These are phyloP conservation scores for Sporormia fimetaria DNA, from an alignment of 495 filamentous ascomycete species.

Conservation along the genomic window DNA sequence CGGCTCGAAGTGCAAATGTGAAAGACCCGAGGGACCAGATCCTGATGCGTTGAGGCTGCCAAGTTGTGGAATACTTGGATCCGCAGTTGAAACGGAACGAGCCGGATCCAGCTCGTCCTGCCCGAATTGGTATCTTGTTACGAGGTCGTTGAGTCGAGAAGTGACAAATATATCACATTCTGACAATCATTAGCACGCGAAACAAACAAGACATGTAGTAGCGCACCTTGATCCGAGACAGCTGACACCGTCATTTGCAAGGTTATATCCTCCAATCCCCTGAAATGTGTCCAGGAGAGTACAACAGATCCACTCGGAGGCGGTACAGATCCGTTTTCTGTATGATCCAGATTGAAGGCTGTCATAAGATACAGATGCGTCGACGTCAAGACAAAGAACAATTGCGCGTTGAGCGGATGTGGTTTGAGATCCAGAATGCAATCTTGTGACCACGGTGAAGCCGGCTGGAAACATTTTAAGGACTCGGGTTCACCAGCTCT, in stretches of 20 bases:
- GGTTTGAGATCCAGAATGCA: constrained; percentile 32
- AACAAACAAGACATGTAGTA: background rate
- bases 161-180: constrained; percentile 20
- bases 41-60: background rate
- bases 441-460: constrained; percentile 8
- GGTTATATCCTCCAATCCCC: constrained; percentile 27
- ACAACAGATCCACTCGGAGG: constrained; percentile 27
- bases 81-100: constrained; percentile 5
- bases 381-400: constrained; percentile 30
- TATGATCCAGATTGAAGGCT: constrained; percentile 6
- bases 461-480: constrained; percentile 15
- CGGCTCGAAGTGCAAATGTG: constrained; percentile 1
- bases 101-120: background rate
- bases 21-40: background rate
- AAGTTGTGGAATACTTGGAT: constrained; percentile 3
- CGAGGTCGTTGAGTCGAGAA: constrained; percentile 26
- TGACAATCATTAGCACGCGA: constrained; percentile 8
- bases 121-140: constrained; percentile 23
- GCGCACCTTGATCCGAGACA: constrained; percentile 6
- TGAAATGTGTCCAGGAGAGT: constrained; percentile 39
- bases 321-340: constrained; percentile 14
- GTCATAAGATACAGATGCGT: constrained; percentile 25
- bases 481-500: constrained; percentile 2
- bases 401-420: constrained; percentile 20
- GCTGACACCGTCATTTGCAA: constrained; percentile 10